These are phyloP conservation scores for Nicotiana noctiflora DNA, from an alignment of 257 asterid species.

Conservation along the genomic window DNA sequence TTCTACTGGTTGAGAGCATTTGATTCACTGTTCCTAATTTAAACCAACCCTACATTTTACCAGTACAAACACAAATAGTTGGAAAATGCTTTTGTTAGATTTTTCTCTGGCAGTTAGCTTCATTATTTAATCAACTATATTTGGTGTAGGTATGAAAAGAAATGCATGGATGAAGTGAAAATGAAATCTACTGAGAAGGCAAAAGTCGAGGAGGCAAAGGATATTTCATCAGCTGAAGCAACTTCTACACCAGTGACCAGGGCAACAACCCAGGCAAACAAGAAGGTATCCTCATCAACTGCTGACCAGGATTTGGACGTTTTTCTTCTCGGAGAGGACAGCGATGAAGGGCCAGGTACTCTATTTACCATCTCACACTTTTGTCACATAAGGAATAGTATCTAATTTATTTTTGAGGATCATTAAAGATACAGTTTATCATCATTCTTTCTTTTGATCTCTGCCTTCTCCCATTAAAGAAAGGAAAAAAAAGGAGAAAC, in stretches of 20 bases:
- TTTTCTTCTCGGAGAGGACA: constrained; percentile 90
- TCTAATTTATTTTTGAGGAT: not conserved
- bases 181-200: constrained; percentile 45
- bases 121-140: constrained; percentile 12
- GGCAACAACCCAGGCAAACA: constrained; percentile 35
- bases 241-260: constrained; percentile 33
- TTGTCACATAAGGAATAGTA: not conserved
- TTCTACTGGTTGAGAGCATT: not conserved
- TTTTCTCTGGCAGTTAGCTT: constrained; percentile 4
- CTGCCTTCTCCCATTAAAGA: not conserved
- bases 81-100: not conserved
- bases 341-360: constrained; percentile 88
- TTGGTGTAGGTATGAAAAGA: constrained; percentile 61
- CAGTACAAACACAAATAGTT: not conserved
- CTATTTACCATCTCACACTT: not conserved
- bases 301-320: constrained; percentile 93
- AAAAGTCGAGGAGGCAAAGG: constrained; percentile 41
- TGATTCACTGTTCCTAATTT: not conserved
- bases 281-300: constrained; percentile 36
- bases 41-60: not conserved
- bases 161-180: constrained; percentile 50
- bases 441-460: not conserved
- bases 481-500: not conserved
- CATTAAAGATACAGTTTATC: not conserved
- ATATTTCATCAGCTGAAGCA: constrained; percentile 37